Evolutionary conservation across 2,329 filamentous ascomycete species (phyloP).

Genomic region (Verruconis gallopava): DNA sequence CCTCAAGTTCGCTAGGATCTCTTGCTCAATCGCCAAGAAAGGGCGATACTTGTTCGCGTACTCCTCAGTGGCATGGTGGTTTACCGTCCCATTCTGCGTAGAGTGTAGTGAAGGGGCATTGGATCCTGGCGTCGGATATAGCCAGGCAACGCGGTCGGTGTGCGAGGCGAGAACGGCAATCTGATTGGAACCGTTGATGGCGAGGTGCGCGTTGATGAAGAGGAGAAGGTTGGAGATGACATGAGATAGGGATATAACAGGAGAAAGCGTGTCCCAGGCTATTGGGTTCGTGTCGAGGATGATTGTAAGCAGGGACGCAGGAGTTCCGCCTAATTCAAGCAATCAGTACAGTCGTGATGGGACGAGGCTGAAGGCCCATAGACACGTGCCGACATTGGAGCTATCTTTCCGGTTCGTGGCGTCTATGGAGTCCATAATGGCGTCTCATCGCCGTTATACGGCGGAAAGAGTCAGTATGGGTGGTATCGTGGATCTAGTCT

Average conservation of each 20-base stretch:
- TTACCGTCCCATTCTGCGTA: constrained; percentile 26
- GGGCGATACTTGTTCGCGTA: constrained; percentile 82
- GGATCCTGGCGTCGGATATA: constrained; percentile 55
- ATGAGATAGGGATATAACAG: constrained; percentile 64
- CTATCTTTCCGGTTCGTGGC: not conserved
- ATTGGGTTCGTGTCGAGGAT: constrained; percentile 94
- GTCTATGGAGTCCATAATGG: constrained; percentile 1
- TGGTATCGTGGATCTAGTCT: no score
- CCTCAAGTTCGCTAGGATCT: constrained; percentile 61
- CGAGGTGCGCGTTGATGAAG: constrained; percentile 93
- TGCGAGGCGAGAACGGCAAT: constrained; percentile 87
- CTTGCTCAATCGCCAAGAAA: constrained; percentile 75
- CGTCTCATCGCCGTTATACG: no score
- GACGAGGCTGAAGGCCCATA: not conserved
- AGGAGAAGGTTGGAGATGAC: constrained; percentile 83
- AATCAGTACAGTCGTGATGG: not conserved
- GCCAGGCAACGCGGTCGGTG: constrained; percentile 71
- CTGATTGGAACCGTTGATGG: constrained; percentile 85
- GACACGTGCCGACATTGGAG: not conserved
- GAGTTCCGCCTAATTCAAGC: constrained; percentile 27
- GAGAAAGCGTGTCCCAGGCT: constrained; percentile 71
- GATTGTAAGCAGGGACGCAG: constrained; percentile 76
- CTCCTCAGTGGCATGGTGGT: constrained; percentile 11
- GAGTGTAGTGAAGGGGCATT: constrained; percentile 87
- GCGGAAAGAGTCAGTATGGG: no score